A percentile compares a stretch with the other conserved stretches of the same genome.
phyloP scores from a whole-genome alignment of 331 rosid genomes.

The Cydonia oblonga region DNA sequence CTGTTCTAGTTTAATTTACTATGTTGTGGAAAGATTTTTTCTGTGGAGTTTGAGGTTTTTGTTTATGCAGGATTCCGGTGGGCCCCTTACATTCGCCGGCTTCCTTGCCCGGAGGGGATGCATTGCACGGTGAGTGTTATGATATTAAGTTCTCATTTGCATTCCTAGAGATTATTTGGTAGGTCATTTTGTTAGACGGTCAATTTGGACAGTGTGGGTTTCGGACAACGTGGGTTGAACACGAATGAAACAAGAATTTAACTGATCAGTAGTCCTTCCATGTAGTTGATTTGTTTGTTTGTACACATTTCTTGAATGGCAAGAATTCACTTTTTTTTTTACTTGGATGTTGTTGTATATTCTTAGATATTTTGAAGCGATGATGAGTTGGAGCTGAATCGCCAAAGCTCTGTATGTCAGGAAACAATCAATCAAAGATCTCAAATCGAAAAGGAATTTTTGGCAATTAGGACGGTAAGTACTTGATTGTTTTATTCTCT shows the following conservation, averaged over 20 bases:
- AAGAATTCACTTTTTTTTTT: not conserved
- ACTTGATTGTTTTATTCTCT: not conserved
- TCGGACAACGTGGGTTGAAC: not conserved
- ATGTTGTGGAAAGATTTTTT: not conserved
- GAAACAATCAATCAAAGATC: conserved; percentile 51
- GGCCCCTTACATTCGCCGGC: conserved; percentile 53
- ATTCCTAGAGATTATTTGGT: not conserved
- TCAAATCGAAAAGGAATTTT: conserved; percentile 45
- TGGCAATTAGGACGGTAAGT: conserved; percentile 35
- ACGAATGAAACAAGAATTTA: too few species aligned
- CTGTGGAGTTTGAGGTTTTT: not conserved
- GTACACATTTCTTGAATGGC: too few species aligned
- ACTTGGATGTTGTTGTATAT: not conserved
- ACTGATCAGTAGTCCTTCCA: not conserved
- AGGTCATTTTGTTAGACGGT: not conserved
- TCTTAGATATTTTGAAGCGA: conserved; percentile 60
- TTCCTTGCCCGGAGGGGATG: conserved; percentile 40
- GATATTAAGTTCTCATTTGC: too few species aligned
- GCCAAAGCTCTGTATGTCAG: conserved; percentile 39
- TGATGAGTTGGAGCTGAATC: conserved; percentile 65
- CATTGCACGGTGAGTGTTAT: conserved; percentile 52
- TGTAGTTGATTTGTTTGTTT: not conserved
- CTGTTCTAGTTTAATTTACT: not conserved
- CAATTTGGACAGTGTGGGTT: too few species aligned
- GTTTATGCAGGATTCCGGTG: conserved; percentile 49